Evolutionary conservation across 345 rosid species (phyloP).

Genomic region (Atalantia buxifolia): DNA sequence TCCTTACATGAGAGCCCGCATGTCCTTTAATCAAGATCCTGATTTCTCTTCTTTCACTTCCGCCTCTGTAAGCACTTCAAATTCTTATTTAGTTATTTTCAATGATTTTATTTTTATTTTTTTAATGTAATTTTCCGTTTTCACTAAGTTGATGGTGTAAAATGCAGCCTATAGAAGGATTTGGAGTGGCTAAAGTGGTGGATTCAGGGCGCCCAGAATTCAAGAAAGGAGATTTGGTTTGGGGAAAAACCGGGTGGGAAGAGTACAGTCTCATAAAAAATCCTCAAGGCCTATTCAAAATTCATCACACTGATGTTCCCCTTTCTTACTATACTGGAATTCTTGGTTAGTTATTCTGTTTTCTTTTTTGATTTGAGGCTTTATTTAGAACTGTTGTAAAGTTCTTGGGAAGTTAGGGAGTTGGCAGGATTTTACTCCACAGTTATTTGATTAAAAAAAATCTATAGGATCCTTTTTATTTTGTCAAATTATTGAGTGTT

Average conservation of each 20-base stretch:
- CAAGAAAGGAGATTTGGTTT: conserved; percentile 24
- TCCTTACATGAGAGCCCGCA: conserved; percentile 23
- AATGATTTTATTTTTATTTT: too few relatives aligned
- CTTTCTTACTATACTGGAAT: conserved; percentile 30
- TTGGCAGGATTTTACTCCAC: too few relatives aligned
- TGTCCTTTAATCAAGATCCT: background rate
- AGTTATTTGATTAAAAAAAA: too few relatives aligned
- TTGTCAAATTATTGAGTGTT: too few relatives aligned
- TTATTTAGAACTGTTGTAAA: too few relatives aligned
- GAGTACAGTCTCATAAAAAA: conserved; percentile 21
- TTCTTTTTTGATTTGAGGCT: too few relatives aligned
- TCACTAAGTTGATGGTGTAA: background rate
- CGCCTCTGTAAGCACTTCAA: conserved; percentile 12
- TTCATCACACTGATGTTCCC: conserved; percentile 25
- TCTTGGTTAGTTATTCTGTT: background rate
- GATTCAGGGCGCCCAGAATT: conserved; percentile 24
- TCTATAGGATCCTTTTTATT: too few relatives aligned
- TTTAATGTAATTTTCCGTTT: background rate
- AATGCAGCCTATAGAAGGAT: background rate
- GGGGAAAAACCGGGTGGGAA: conserved; percentile 29
- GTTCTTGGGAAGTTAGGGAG: too few relatives aligned
- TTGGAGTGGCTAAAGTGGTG: conserved; percentile 25
- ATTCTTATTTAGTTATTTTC: background rate
- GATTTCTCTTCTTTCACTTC: conserved; percentile 4
- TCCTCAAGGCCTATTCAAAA: conserved; percentile 17